Conservation (phyloP, 192 early-diverging fungal species). For the Coemansia sp. region DNA sequence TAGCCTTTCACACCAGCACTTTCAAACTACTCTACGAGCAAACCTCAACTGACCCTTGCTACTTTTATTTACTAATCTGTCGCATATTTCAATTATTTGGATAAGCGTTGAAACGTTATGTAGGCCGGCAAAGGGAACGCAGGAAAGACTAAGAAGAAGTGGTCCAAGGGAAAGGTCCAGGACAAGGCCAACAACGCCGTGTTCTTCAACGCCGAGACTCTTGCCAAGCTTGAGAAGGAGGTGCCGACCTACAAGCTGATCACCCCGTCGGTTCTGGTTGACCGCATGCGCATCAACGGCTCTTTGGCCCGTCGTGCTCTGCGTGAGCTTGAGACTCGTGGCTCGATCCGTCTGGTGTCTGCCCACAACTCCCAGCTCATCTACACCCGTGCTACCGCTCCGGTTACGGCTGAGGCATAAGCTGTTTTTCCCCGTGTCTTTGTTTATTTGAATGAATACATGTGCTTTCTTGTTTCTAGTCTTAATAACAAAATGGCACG, state of each 20-base stretch:
- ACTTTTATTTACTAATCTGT: not conserved
- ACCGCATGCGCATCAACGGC: conserved; percentile 97
- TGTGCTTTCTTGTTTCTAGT: not conserved
- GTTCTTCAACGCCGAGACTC: conserved; percentile 93
- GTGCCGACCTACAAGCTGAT: conserved; percentile 99
- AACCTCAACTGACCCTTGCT: too few relatives aligned
- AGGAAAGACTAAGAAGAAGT: conserved; percentile 79
- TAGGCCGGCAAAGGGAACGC: conserved; percentile 42
- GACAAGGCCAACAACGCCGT: conserved; percentile 99
- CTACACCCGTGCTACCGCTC: conserved; percentile 59
- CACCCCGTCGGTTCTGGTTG: conserved; percentile 95
- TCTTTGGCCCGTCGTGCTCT: conserved; percentile 95
- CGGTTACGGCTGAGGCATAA: conserved; percentile 32
- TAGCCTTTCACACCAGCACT: too few relatives aligned
- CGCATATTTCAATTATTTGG: not conserved
- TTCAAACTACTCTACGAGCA: too few relatives aligned
- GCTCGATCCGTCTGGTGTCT: conserved; percentile 88
- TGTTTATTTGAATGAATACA: not conserved
- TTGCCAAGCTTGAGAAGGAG: conserved; percentile 99
- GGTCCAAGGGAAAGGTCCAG: conserved; percentile 99
- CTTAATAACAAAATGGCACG: too few relatives aligned
- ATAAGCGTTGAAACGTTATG: not conserved
- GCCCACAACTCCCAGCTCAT: conserved; percentile 89
- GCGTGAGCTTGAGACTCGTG: conserved; percentile 87
- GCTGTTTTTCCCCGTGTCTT: conserved; percentile 1